phyloP scores from a whole-genome alignment of 2,329 filamentous ascomycete species.

The Phaeophleospora eucalypticola region DNA sequence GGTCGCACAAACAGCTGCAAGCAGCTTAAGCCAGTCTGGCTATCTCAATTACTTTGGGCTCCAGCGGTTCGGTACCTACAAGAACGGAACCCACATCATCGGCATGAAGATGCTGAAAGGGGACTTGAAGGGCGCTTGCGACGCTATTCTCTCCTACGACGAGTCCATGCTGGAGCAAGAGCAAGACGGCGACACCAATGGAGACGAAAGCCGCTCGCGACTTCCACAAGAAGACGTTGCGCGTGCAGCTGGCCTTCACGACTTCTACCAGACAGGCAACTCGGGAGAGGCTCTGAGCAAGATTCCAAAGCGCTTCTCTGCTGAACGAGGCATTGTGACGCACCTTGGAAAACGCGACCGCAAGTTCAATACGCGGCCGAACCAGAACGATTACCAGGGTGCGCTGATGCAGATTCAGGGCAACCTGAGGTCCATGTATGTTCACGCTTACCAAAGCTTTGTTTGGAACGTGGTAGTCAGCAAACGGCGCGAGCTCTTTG shows the following conservation, averaged over 20 bases:
- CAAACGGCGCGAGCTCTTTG: constrained; percentile 73
- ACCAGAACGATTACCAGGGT: constrained; percentile 69
- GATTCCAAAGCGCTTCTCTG: constrained; percentile 76
- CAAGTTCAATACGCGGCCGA: constrained; percentile 43
- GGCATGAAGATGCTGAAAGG: constrained; percentile 79
- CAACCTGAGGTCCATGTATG: constrained; percentile 85
- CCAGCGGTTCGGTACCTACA: constrained; percentile 91
- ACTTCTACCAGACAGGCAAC: constrained; percentile 58
- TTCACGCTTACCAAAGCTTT: constrained; percentile 92
- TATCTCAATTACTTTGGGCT: constrained; percentile 98
- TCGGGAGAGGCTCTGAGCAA: constrained; percentile 55
- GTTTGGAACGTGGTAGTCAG: constrained; percentile 88
- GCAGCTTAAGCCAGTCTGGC: constrained; percentile 66
- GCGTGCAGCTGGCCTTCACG: constrained; percentile 72
- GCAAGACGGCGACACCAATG: constrained; percentile 34
- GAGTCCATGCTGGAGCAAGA: constrained; percentile 57
- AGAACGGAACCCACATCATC: constrained; percentile 77
- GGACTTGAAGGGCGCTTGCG: constrained; percentile 75
- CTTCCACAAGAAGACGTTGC: constrained; percentile 71
- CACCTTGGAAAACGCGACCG: constrained; percentile 57
- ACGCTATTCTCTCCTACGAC: constrained; percentile 71
- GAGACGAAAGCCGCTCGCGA: constrained; percentile 4
- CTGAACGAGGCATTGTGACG: constrained; percentile 73
- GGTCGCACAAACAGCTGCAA: constrained; percentile 57
- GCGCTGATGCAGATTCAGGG: constrained; percentile 76